These are phyloP conservation scores for Gastrolobium bilobum DNA, from an alignment of 306 rosid genomes.

Conservation along the genomic window DNA sequence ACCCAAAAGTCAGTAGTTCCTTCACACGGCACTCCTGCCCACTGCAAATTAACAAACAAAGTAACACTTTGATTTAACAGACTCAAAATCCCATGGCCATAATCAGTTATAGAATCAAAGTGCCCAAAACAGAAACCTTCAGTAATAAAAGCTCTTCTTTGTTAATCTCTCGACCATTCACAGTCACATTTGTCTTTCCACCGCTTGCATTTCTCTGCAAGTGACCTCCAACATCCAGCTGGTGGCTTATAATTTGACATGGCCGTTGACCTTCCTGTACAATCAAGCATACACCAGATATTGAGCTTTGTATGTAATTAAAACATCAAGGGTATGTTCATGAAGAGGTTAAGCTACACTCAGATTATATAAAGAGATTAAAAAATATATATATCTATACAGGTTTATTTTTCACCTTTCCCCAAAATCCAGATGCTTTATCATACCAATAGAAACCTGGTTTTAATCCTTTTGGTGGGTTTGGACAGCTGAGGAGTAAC, in stretches of 20 bases:
- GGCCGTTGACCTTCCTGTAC: conserved; percentile 75
- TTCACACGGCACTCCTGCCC: conserved; percentile 79
- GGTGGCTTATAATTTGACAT: conserved; percentile 70
- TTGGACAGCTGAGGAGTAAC: conserved; percentile 53
- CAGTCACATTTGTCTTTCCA: conserved; percentile 70
- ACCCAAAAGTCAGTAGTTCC: conserved; percentile 79
- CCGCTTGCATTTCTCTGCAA: conserved; percentile 63
- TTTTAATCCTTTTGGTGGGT: conserved; percentile 75
- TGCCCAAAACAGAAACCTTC: conserved; percentile 54
- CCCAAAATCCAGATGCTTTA: conserved; percentile 84
- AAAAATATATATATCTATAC: neutral
- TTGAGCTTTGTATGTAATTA: conserved; percentile 3
- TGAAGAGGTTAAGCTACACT: neutral
- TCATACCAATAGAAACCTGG: conserved; percentile 90
- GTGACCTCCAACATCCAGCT: conserved; percentile 63
- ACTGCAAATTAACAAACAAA: conserved; percentile 53
- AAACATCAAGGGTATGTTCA: conserved; percentile 7
- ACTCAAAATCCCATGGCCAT: neutral
- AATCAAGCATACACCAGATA: conserved; percentile 44
- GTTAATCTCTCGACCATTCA: conserved; percentile 72
- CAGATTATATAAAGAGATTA: neutral
- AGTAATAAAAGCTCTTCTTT: conserved; percentile 66
- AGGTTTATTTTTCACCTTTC: conserved; percentile 65
- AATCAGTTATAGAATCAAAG: conserved; percentile 3
- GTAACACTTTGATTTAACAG: conserved; percentile 16